Percentiles rank a stretch among this genome's conserved stretches.
These are phyloP conservation scores for Taphrina pruni DNA, from an alignment of 1,139 yeast species.

Conservation along the genomic window DNA sequence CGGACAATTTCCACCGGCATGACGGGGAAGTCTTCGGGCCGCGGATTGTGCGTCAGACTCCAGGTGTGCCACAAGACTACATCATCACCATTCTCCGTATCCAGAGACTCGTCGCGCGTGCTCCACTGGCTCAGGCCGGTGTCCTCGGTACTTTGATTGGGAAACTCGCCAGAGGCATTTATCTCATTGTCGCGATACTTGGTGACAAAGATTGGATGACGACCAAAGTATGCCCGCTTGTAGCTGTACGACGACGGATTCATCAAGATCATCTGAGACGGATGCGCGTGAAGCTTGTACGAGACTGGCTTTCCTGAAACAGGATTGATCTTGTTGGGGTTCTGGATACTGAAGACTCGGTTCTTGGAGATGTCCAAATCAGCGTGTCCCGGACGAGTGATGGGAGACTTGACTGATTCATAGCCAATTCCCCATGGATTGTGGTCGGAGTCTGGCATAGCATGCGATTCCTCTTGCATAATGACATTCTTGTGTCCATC, in stretches of 20 bases:
- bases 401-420: conserved; percentile 13
- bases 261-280: conserved; percentile 74
- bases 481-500: conserved; percentile 81
- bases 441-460: conserved; percentile 51
- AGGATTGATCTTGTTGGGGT: conserved; percentile 68
- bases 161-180: conserved; percentile 74
- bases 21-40: conserved; percentile 87
- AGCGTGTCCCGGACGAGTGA: conserved; percentile 64
- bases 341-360: conserved; percentile 79
- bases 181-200: conserved; percentile 68
- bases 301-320: conserved; percentile 77
- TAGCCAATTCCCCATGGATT: conserved; percentile 50
- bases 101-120: conserved; percentile 56
- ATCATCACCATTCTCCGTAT: conserved; percentile 65
- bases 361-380: conserved; percentile 76
- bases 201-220: conserved; percentile 67
- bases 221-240: conserved; percentile 84
- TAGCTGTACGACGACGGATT: conserved; percentile 74
- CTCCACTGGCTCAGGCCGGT: conserved; percentile 34
- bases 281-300: conserved; percentile 77
- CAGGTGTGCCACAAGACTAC: conserved; percentile 77
- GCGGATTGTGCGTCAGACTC: conserved; percentile 84
- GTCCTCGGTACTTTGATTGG: conserved; percentile 32
- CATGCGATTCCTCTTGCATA: conserved; percentile 55
- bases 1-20: conserved; percentile 77